Evolutionary conservation across 129 eudicot genomes (phyloP), one percentile per base, ranked within the genome.

Genomic region (Centaurea solstitialis): DNA sequence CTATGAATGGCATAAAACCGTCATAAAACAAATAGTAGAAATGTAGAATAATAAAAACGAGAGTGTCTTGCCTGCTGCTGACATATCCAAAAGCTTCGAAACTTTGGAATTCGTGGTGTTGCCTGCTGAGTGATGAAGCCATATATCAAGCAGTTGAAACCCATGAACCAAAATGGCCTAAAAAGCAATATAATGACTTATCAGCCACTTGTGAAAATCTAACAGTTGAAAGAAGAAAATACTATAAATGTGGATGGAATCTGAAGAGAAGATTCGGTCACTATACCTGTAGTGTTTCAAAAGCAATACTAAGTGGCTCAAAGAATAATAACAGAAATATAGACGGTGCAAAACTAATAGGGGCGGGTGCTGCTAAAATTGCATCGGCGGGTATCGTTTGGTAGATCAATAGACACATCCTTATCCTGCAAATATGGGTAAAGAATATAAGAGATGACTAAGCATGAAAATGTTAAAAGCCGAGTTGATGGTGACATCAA

Each of bases 141-240:
- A 86, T 86, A 93, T 80, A 70, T 93, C 98, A 87, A 93, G 93
- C 77, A 91, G 79, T 73, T 93, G 98, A 84, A 93, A 93, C 66
- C 97, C 97, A 88, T 93, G 98, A 78, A 89, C 93, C 80, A 93
- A 88, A 80, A 93, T 80, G 74, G 97, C 97, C 98, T 93, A 62
- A 68, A 68, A 76, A 57, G 78, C 22, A 53, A 68, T 61, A 83
- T 10, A 72, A 73, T 43, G 26, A 64, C 71, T 59, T 33, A 61
- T 79, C 83, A 86, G 70, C 10, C 22, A 26, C 3, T 61, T 37
- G 71, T 21, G 24, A 61, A 82, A 70, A 24, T 39, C 10, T 41
- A 22, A 74, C 72, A 13, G 4, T 66, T 12, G 45, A 21, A 47
- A 30, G 61, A 11, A 57, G 18, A 23, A 62, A 28, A 41, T 3